Evolutionary conservation across 192 early-diverging fungal genomes (phyloP).

Genomic region (Coemansia sp.): DNA sequence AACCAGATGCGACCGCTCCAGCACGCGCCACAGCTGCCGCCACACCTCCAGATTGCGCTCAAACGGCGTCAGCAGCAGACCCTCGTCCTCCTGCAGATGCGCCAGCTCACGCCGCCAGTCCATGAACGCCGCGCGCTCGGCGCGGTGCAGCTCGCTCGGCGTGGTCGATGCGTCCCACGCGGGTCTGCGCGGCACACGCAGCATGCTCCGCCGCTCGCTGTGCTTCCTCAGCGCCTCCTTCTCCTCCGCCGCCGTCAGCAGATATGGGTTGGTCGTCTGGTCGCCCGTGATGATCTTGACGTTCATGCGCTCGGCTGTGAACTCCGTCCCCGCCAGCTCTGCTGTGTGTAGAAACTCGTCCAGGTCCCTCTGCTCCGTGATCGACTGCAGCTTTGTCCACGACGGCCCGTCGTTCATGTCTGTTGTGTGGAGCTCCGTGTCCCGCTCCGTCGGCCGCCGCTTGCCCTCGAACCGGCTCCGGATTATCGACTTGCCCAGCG

Average conservation of each 20-base stretch:
- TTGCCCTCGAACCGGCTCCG: conserved; percentile 54
- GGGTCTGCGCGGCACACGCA: conserved; percentile 88
- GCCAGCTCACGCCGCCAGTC: conserved; percentile 89
- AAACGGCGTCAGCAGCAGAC: conserved; percentile 92
- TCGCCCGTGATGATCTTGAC: conserved; percentile 75
- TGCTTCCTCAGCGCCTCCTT: conserved; percentile 73
- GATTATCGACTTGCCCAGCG: conserved; percentile 51
- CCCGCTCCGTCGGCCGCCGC: conserved; percentile 49
- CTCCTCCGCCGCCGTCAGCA: conserved; percentile 79
- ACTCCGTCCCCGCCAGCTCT: conserved; percentile 91
- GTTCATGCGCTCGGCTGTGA: conserved; percentile 75
- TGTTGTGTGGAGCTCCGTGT: conserved; percentile 73
- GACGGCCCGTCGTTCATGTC: conserved; percentile 79
- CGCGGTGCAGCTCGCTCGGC: conserved; percentile 71
- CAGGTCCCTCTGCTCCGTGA: conserved; percentile 96
- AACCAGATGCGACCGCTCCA: conserved; percentile 92
- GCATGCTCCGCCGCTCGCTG: conserved; percentile 66
- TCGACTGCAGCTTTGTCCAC: conserved; percentile 87
- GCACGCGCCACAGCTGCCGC: conserved; percentile 98
- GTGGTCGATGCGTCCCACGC: conserved; percentile 87
- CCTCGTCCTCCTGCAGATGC: conserved; percentile 87
- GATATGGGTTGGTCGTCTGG: conserved; percentile 74
- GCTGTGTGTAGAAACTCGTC: conserved; percentile 96
- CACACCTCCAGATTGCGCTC: conserved; percentile 99
- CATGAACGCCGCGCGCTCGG: conserved; percentile 87